Conservation (phyloP, 306 rosid species). For the Vicia villosa region DNA sequence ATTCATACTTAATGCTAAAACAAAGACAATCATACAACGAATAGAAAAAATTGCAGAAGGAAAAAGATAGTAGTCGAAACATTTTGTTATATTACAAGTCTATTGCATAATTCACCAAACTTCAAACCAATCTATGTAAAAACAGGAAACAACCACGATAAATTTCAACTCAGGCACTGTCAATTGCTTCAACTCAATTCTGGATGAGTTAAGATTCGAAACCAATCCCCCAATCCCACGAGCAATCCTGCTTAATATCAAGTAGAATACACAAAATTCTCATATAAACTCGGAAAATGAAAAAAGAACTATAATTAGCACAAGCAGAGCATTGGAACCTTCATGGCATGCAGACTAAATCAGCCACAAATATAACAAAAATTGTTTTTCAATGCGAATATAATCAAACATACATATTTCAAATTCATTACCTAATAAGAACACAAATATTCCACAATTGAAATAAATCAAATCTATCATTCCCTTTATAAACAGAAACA, state of each 20-base stretch:
- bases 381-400: not conserved
- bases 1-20: not conserved
- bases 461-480: not conserved
- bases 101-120: constrained; percentile 13
- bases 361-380: not conserved
- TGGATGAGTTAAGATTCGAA: not conserved
- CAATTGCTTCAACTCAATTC: not conserved
- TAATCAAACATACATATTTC: not conserved
- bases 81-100: not conserved
- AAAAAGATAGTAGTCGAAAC: not conserved
- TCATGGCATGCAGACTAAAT: constrained; percentile 6
- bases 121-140: constrained; percentile 13
- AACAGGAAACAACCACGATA: constrained; percentile 16
- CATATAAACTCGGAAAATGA: not conserved
- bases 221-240: not conserved
- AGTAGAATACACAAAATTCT: not conserved
- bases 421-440: not conserved
- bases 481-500: not conserved
- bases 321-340: not conserved
- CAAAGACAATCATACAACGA: too few species aligned
- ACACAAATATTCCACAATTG: not conserved
- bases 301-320: not conserved
- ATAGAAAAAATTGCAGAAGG: too few species aligned
- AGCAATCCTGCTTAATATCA: not conserved
- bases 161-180: not conserved